These are phyloP conservation scores for Phytophthora lateralis DNA, from an alignment of 352 stramenopile species.

Conservation along the genomic window DNA sequence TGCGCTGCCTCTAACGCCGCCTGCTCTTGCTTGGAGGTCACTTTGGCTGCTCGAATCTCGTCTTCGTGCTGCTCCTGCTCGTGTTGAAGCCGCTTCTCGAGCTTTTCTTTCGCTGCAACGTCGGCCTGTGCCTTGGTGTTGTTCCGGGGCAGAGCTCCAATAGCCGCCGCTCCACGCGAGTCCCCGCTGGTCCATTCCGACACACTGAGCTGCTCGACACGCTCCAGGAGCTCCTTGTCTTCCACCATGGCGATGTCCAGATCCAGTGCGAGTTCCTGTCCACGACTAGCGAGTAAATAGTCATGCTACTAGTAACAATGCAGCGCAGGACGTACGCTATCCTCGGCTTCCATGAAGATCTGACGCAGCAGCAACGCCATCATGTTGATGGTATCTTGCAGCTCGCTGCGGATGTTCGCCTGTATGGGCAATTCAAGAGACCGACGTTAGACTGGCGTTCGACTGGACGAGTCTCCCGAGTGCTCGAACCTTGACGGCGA, in stretches of 20 bases:
- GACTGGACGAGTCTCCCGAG: background rate
- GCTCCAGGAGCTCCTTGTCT: conserved; percentile 72
- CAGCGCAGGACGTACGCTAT: conserved; percentile 41
- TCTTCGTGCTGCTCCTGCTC: conserved; percentile 58
- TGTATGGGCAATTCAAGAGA: conserved; percentile 14
- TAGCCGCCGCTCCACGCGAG: conserved; percentile 27
- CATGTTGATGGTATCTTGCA: conserved; percentile 89
- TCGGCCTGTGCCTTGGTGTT: conserved; percentile 35
- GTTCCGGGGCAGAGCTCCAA: conserved; percentile 24
- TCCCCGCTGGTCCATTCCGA: conserved; percentile 66
- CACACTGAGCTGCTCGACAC: conserved; percentile 79
- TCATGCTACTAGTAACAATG: background rate
- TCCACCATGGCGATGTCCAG: conserved; percentile 81
- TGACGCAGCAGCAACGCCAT: conserved; percentile 84
- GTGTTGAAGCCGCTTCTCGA: conserved; percentile 43
- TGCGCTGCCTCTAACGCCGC: conserved; percentile 58
- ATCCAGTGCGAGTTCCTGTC: conserved; percentile 61
- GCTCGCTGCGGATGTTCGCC: conserved; percentile 76
- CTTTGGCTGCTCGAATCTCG: conserved; percentile 60
- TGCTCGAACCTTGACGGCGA: conserved; percentile 73
- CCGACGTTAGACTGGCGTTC: background rate
- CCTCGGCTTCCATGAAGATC: conserved; percentile 77
- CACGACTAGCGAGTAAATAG: background rate
- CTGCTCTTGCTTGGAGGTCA: conserved; percentile 51
- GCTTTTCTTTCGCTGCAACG: conserved; percentile 20